Percentiles rank a stretch among this genome's conserved stretches.
Evolutionary conservation across 2,329 filamentous ascomycete genomes (phyloP).

Genomic region (Aschersonia sp.): DNA sequence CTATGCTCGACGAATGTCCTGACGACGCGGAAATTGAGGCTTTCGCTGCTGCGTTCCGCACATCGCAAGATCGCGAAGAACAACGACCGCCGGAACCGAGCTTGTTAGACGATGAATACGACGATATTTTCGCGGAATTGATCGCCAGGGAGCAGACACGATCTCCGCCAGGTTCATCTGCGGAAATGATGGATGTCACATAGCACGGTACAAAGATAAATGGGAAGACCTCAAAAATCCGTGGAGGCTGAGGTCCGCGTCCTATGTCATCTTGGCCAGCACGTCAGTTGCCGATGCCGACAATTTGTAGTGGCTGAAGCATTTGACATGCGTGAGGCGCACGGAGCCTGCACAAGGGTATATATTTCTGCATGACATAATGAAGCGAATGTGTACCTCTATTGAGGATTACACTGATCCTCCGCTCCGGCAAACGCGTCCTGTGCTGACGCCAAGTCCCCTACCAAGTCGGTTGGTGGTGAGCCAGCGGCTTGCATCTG

Average conservation of each 20-base stretch:
- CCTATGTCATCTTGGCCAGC: neutral
- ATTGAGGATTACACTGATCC: conserved; percentile 50
- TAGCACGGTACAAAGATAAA: neutral
- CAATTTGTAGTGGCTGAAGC: neutral
- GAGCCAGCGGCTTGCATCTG: conserved; percentile 96
- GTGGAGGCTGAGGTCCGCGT: neutral
- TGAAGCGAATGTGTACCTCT: conserved; percentile 12
- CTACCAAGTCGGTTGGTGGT: conserved; percentile 80
- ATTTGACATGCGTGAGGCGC: neutral
- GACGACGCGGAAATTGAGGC: conserved; percentile 46
- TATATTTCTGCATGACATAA: conserved; percentile 11
- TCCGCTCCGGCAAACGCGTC: conserved; percentile 50
- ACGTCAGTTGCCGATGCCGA: neutral
- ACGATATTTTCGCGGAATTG: conserved; percentile 39
- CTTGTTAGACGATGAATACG: conserved; percentile 45
- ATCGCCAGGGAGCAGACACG: conserved; percentile 15
- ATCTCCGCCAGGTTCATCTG: conserved; percentile 9
- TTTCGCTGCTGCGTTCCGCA: conserved; percentile 33
- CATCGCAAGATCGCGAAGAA: conserved; percentile 9
- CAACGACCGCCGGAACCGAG: conserved; percentile 18
- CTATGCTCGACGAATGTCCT: conserved; percentile 33
- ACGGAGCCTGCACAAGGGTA: neutral
- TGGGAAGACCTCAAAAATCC: neutral
- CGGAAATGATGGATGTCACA: conserved; percentile 32
- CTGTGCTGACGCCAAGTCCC: conserved; percentile 74